Conservation (phyloP, 495 filamentous ascomycete species). For the Hypoxylon subgilvum region DNA sequence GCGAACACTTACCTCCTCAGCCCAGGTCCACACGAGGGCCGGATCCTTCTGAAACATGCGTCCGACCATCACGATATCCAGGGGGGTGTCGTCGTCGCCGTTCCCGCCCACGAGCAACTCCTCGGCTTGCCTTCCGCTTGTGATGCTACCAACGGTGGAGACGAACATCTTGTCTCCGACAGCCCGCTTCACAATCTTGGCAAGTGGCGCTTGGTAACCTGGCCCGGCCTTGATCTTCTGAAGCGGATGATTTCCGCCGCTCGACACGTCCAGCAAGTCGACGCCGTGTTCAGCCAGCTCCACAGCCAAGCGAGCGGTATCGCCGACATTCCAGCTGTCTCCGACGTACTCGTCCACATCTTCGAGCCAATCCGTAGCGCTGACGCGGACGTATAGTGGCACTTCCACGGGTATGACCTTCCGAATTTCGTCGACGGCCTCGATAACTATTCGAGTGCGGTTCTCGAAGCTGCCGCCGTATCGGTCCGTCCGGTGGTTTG, state of each 20-base stretch:
- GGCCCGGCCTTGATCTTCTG: constrained; percentile 63
- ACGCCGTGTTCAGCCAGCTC: constrained; percentile 62
- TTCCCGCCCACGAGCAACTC: constrained; percentile 53
- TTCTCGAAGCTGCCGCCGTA: constrained; percentile 67
- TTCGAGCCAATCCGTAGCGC: constrained; percentile 69
- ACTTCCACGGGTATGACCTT: constrained; percentile 58
- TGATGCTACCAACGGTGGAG: constrained; percentile 67
- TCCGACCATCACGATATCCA: constrained; percentile 67
- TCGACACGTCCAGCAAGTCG: constrained; percentile 69
- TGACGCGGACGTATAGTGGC: constrained; percentile 69
- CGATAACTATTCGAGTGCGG: constrained; percentile 57
- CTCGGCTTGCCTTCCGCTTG: constrained; percentile 61
- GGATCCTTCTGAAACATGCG: constrained; percentile 74
- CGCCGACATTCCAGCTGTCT: constrained; percentile 60
- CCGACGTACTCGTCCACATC: constrained; percentile 42
- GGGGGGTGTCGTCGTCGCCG: constrained; percentile 28
- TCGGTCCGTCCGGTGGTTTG: constrained; percentile 64
- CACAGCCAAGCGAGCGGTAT: constrained; percentile 60
- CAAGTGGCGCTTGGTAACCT: constrained; percentile 65
- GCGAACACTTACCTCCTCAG: constrained; percentile 55
- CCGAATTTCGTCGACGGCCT: constrained; percentile 55
- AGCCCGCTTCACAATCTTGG: constrained; percentile 63
- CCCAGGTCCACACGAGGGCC: constrained; percentile 68
- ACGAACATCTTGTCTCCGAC: constrained; percentile 64
- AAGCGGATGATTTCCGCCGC: constrained; percentile 62